phyloP scores from a whole-genome alignment of 805 yeast genomes.

The Kregervanrija fluxuum region DNA sequence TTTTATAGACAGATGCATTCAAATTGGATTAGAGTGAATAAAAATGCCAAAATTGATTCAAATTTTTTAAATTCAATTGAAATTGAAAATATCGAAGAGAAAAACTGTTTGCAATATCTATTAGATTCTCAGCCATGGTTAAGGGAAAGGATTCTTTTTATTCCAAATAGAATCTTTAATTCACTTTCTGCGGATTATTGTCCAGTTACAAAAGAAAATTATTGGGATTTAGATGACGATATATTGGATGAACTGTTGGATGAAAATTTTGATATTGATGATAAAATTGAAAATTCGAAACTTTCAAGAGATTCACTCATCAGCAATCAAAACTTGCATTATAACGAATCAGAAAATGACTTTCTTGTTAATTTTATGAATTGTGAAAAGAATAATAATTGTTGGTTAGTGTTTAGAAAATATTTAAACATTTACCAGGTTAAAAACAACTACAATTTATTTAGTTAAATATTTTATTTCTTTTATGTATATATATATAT shows the following conservation, averaged over 20 bases:
- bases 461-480: too few species aligned
- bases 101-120: conserved; percentile 32
- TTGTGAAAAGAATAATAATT: conserved; percentile 30
- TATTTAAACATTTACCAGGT: too few species aligned
- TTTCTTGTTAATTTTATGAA: conserved; percentile 34
- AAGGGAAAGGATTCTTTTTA: conserved; percentile 32
- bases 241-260: conserved; percentile 13
- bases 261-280: conserved; percentile 2
- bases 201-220: conserved; percentile 20
- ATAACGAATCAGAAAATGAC: conserved; percentile 29
- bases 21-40: conserved; percentile 24
- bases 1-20: conserved; percentile 30
- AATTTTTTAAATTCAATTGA: too few species aligned
- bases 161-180: conserved; percentile 32
- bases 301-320: conserved; percentile 22
- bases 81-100: conserved; percentile 25
- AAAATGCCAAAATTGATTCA: conserved; percentile 1
- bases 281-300: conserved; percentile 6
- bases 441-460: too few species aligned
- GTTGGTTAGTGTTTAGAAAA: conserved; percentile 20
- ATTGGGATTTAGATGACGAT: conserved; percentile 19
- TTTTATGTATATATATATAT: too few species aligned
- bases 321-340: too few species aligned
- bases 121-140: conserved; percentile 33
- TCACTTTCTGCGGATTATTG: conserved; percentile 34